phyloP scores from a whole-genome alignment of 179 eudicot species.

The Silene noctiflora region DNA sequence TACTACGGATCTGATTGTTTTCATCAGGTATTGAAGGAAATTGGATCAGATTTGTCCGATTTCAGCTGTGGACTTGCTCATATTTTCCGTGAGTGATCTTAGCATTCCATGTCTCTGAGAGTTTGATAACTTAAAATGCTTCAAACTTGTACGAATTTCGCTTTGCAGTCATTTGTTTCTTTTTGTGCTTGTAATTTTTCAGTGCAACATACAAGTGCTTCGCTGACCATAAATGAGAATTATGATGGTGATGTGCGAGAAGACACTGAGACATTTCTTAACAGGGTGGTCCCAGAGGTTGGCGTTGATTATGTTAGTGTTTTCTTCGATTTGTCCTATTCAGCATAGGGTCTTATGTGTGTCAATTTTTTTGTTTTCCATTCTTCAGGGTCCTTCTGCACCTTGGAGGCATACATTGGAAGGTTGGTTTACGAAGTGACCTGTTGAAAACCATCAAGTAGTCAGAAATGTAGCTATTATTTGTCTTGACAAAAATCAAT shows the following conservation, averaged over 20 bases:
- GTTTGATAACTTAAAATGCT: background rate
- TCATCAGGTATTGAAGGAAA: conserved; percentile 80
- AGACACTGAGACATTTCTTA: conserved; percentile 92
- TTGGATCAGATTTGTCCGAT: conserved; percentile 70
- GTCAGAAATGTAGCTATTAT: background rate
- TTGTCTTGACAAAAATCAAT: background rate
- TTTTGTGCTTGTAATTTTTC: conserved; percentile 23
- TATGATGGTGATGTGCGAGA: conserved; percentile 85
- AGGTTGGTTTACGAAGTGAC: conserved; percentile 43
- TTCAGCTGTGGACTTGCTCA: conserved; percentile 93
- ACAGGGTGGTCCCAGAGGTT: conserved; percentile 90
- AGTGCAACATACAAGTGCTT: conserved; percentile 99
- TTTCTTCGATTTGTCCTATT: background rate
- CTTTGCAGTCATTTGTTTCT: conserved; percentile 4
- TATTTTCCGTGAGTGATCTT: conserved; percentile 62
- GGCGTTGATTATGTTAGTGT: conserved; percentile 11
- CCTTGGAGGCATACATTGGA: conserved; percentile 96
- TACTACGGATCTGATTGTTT: conserved; percentile 14
- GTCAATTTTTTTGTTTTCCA: conserved; percentile 14
- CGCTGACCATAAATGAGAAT: conserved; percentile 88
- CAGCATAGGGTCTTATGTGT: conserved; percentile 16
- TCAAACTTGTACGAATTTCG: background rate
- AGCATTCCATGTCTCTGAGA: background rate
- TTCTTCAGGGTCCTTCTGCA: conserved; percentile 69
- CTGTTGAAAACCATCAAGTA: background rate